Conservation (phyloP, 2,329 filamentous ascomycete species). For the Clarireedia hainanense region DNA sequence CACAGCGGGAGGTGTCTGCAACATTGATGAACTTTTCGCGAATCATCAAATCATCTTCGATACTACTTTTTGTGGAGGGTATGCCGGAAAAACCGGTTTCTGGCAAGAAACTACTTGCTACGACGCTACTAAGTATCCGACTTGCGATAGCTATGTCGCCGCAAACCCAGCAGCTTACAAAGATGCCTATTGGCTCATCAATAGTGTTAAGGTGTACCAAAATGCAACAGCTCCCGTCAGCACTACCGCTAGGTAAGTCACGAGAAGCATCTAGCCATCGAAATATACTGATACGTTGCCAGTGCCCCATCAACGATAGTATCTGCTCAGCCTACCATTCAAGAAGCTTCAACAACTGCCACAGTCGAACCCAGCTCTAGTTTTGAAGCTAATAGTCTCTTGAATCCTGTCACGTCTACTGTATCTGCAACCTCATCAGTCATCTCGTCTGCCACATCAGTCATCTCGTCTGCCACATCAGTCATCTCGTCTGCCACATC, state of each 20-base stretch:
- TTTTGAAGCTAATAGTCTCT: not conserved
- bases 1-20: conserved; percentile 49
- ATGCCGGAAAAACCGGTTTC: conserved; percentile 33
- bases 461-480: not conserved
- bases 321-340: not conserved
- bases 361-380: not conserved
- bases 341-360: not conserved
- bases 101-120: conserved; percentile 41
- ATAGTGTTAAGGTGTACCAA: conserved; percentile 24
- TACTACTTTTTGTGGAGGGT: conserved; percentile 72
- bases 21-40: conserved; percentile 58
- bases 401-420: not conserved
- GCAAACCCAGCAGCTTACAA: conserved; percentile 20
- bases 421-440: not conserved
- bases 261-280: too few species aligned
- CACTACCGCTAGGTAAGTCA: conserved; percentile 28
- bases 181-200: conserved; percentile 23
- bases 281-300: not conserved
- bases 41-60: conserved; percentile 67
- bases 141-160: conserved; percentile 22
- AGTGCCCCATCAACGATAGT: not conserved
- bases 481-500: not conserved
- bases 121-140: conserved; percentile 35
- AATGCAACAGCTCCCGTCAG: conserved; percentile 7
- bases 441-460: not conserved